Evolutionary conservation across 768 basidiomycete genomes (phyloP), one percentile per base, ranked within the genome.

Genomic region (Rhodotorula paludigena): DNA sequence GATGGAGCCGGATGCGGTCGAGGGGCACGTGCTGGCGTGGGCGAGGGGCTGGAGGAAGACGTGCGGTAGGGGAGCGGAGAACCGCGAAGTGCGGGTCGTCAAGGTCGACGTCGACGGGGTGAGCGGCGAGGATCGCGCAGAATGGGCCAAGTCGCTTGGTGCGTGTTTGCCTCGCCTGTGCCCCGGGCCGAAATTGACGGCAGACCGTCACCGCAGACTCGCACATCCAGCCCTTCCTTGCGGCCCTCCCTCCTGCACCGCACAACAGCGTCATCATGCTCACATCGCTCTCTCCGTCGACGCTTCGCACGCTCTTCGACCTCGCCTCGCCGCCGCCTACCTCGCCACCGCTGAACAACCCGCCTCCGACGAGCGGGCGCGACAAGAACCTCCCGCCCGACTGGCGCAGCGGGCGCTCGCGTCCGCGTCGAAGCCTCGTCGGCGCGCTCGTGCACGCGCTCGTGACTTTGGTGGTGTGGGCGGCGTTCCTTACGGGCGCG

Each of bases 181-280:
- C 38, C 14, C 53, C 20, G 21, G 1, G 10, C 12, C 45, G 0
- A 38, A 5, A 11, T 7, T 5, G n/a, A n/a, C n/a, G n/a, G n/a
- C n/a, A n/a, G n/a, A n/a, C n/a, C n/a, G n/a, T n/a, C n/a, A 1
- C 23, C 9, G 41, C 59, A 69, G 68, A 69, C 35, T 39, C 20
- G 0, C 58, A 57, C 28, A 49, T 64, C 20, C 11, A 11, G 16
- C 54, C 55, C 0, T 44, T 57, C 35, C 54, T 69, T 56, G 39
- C 25, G 10, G 5, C 41, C 6, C 68, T 69, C 30, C 63, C 60
- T 0, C 47, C 59, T 5, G 47, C 59, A 11, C 60, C 63, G 0
- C 68, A 69, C 58, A 64, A 64, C 55, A 39, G 57, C 48, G 33
- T 69, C 45, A 33, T 61, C 25, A 25, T 69, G 42, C 6, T 69